Base-by-base conservation (phyloP, 169 alveolate genomes). In the Amoebophrya sp. region DNA sequence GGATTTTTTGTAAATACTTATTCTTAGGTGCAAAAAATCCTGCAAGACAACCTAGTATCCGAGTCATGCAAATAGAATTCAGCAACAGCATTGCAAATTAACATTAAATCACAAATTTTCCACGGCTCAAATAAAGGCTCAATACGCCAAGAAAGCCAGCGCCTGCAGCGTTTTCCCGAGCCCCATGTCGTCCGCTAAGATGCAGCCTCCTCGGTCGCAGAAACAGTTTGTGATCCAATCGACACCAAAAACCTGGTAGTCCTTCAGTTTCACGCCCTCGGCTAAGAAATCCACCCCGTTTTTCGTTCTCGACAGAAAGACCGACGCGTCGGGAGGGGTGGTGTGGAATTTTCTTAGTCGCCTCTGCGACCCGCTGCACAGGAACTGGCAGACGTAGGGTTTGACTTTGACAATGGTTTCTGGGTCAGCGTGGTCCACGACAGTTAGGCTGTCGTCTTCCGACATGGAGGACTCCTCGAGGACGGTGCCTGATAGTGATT, bases 181-280 rank as follows among this genome's bases (percentile, higher is more conserved):
- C 23, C 98, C 98, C 98, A 97, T 97, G 92, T 97, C 98, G 92
- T 97, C 98, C 23, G 98, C 97, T 77, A 97, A 92, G 53, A 97
- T 96, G 40, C 98, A 98, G 7, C 98, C 98, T 0, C 98, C 98
- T 1, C 94, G 93, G 40, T 97, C 95, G 90, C 95, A 94, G 92
- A 95, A 96, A 7, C 98, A 96, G 89, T 95, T 94, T 77, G 96
- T 92, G 12, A 97, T 92, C 98, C 98, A 97, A 88, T 96, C 97
- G 0, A 97, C 98, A 0, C 98, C 98, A 77, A 94, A 95, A 77
- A 94, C 97, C 93, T 97, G 98, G 93, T 97, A 97, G 12, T 97
- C 98, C 91, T 96, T 97, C 90, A 97, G 94, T 40, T 94, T 93
- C 18, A 96, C 97, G 77, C 97, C 98, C 77, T 96, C 96, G n/a